Evolutionary conservation across 2,329 filamentous ascomycete genomes (phyloP).

Genomic region (Alternaria sp.): DNA sequence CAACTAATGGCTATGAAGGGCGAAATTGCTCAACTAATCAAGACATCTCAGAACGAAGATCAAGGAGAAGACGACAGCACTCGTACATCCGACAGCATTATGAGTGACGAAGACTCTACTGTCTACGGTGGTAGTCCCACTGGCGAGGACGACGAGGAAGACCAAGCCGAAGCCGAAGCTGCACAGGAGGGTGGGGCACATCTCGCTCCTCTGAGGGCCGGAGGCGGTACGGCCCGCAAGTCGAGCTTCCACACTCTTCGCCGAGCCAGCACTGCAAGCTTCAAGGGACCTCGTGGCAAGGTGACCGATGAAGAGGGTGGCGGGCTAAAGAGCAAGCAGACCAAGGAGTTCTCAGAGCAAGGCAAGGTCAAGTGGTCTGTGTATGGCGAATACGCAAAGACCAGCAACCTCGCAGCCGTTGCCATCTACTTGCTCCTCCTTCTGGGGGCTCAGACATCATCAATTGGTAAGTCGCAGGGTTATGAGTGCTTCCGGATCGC

Average conservation of each 20-base stretch:
- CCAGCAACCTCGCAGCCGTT: slow-evolving; percentile 88
- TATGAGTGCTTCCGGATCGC: background rate
- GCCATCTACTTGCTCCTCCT: slow-evolving; percentile 79
- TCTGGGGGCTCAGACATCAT: slow-evolving; percentile 79
- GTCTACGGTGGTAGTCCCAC: slow-evolving; percentile 61
- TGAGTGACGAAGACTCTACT: slow-evolving; percentile 74
- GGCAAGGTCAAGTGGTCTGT: slow-evolving; percentile 98
- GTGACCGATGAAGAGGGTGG: slow-evolving; percentile 82
- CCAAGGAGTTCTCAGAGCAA: slow-evolving; percentile 88
- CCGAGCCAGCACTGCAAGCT: slow-evolving; percentile 89
- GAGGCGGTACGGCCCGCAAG: slow-evolving; percentile 66
- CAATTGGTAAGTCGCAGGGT: slow-evolving; percentile 68
- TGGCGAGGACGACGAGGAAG: slow-evolving; percentile 60
- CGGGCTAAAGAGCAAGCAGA: slow-evolving; percentile 78
- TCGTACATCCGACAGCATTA: slow-evolving; percentile 61
- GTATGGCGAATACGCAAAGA: slow-evolving; percentile 92
- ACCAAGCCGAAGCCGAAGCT: slow-evolving; percentile 64
- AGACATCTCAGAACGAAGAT: slow-evolving; percentile 70
- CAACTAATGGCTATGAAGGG: slow-evolving; percentile 95
- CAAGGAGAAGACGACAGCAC: slow-evolving; percentile 54
- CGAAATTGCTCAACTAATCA: slow-evolving; percentile 83
- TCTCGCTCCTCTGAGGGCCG: slow-evolving; percentile 75
- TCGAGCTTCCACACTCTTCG: slow-evolving; percentile 80
- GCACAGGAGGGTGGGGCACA: slow-evolving; percentile 74
- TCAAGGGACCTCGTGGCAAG: slow-evolving; percentile 85